Evolutionary conservation across 495 filamentous ascomycete species (phyloP).

Genomic region (Filosporella fistucella): DNA sequence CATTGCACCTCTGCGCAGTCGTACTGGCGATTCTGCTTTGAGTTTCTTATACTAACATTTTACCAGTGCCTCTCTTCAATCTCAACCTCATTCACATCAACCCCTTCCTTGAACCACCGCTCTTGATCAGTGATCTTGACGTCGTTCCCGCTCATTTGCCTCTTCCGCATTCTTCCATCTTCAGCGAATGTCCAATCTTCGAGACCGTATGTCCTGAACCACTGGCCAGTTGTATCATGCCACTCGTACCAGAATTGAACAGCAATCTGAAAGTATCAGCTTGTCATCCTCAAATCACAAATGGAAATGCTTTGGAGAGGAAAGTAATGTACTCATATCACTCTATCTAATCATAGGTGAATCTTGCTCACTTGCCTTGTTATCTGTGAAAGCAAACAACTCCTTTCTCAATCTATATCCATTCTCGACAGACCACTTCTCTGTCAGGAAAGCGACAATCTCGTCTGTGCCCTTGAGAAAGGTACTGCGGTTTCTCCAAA

Average conservation of each 20-base stretch:
- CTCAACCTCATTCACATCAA: conserved; percentile 68
- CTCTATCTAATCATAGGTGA: background rate
- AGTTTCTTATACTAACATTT: too few relatives aligned
- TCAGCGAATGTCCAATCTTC: conserved; percentile 90
- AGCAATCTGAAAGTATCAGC: conserved; percentile 48
- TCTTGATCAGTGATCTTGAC: conserved; percentile 59
- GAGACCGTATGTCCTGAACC: conserved; percentile 87
- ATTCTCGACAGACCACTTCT: conserved; percentile 74
- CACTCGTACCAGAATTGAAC: conserved; percentile 96
- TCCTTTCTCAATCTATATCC: conserved; percentile 82
- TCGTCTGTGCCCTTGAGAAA: conserved; percentile 67
- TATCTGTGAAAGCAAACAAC: conserved; percentile 69
- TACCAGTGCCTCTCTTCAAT: conserved; percentile 78
- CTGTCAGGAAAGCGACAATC: conserved; percentile 66
- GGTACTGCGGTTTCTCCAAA: conserved; percentile 76
- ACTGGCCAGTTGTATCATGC: conserved; percentile 67
- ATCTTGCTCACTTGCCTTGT: conserved; percentile 39
- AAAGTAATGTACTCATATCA: too few relatives aligned
- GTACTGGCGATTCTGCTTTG: too few relatives aligned
- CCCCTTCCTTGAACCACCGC: conserved; percentile 64
- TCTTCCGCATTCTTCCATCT: conserved; percentile 78
- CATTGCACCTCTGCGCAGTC: too few relatives aligned
- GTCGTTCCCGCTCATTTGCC: conserved; percentile 92
- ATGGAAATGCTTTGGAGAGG: background rate
- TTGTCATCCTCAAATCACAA: background rate